Evolutionary conservation across 129 eudicot species (phyloP), one percentile per base, ranked within the genome.

Genomic region (Ambrosia trifida): DNA sequence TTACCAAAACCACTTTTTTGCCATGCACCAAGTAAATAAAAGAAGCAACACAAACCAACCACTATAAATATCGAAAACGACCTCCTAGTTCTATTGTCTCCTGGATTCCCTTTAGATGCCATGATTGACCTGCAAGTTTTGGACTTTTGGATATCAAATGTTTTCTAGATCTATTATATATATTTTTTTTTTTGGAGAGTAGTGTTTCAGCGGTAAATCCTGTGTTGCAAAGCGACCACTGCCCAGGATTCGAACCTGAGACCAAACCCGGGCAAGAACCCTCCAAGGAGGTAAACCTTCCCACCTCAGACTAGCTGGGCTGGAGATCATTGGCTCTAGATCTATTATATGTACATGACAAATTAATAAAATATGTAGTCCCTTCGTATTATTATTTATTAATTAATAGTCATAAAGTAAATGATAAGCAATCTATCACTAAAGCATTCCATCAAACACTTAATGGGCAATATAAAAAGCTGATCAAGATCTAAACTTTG

Each of bases 1-100:
- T 87, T 87, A 59, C 89, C 94, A 60, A 80, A 82, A 18, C 89
- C 94, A 16, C 89, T 82, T 60, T 83, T 83, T 45, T 87, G 89
- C 94, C 94, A 87, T 28, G 87, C 83, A 12, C 89, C 89, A 43
- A 87, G 72, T 44, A 87, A 79, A 63, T 82, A 87, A 70, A 87
- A 87, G 79, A 79, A 81, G 64, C 93, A 76, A 70, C 93, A 87
- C 14, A 87, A 69, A 13, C 93, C 93, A 61, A 81, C 72, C 12
- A 82, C 87, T 64, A 87, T 73, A 52, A 84, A 79, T 31, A 87
- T 84, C 2, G 89, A 74, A 52, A 77, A 56, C 0, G 89, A 81
- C 68, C 71, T 74, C 69, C 84, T 80, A 14, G 72, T 87, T 72
- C 75, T 87, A 31, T 72, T 87, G 79, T 84, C 94, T 77, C 94